Base-by-base conservation (phyloP, 2,329 filamentous ascomycete species). In the Dactylellina haptotyla region DNA sequence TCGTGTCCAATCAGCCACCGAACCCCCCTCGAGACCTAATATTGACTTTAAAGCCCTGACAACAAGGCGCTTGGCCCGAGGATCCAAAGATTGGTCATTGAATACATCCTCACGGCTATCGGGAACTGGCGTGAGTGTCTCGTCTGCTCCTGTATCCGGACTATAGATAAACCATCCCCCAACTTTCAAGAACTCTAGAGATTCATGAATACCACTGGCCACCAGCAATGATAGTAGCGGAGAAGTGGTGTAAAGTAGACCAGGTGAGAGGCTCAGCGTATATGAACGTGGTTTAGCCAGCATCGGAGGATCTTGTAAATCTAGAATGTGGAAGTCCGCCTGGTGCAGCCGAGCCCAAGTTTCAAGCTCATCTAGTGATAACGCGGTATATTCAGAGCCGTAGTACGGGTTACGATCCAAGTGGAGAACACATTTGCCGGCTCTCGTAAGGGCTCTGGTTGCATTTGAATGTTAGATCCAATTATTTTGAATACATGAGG, bases 31-130 rank as follows among this genome's bases (percentile, higher is more conserved):
- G 87, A 86, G 20, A 85, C 86, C 76, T 90, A 88, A 84, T 59
- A 97, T 90, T 79, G 95, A 94, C 80, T 94, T 93, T 78, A 98
- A 85, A 78, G 97, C 96, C 81, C 96, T 96, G 90, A 97, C 97
- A 78, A 98, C 82, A 8, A 87, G 86, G 61, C 94, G 88, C 83
- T 98, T 98, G 4, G 92, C 88, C 76, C 90, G 90, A 76, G 90
- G 85, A 48, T 92, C 87, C 65, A 98, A 90, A 23, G 85, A 84
- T 34, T 87, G 87, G 79, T 92, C 90, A 51, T 89, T 87, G 80
- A 97, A 97, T 46, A 98, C 88, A 82, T 97, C 94, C 82, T 99
- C 94, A 76, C 94, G 88, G 26, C 91, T 93, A 75, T 91, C 93
- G 0, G 95, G 94, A 56, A 98, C 90, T 66, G 90, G 90, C 57